phyloP scores from a whole-genome alignment of 1,284 basidiomycete genomes.

The Chiua sp. region DNA sequence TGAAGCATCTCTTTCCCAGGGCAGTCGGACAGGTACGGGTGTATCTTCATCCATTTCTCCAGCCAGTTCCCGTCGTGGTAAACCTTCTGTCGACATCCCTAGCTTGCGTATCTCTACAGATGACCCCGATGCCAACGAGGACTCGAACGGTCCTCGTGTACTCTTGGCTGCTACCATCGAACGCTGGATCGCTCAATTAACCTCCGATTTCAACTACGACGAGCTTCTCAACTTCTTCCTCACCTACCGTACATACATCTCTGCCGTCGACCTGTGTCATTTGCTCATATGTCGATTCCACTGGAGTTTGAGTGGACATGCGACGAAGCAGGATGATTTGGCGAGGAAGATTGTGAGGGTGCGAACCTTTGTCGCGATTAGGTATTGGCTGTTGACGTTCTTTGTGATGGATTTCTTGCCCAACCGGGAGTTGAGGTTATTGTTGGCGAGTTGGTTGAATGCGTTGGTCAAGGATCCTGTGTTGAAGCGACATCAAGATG shows the following conservation, averaged over 20 bases:
- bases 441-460: conserved; percentile 82
- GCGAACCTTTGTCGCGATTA: conserved; percentile 84
- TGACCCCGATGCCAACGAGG: conserved; percentile 15
- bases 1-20: conserved; percentile 52
- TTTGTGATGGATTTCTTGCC: conserved; percentile 86
- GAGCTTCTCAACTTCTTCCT: conserved; percentile 87
- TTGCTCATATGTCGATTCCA: conserved; percentile 85
- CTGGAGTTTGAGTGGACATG: conserved; percentile 74
- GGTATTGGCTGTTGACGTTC: conserved; percentile 88
- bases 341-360: conserved; percentile 80
- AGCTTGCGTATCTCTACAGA: conserved; percentile 32
- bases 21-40: conserved; percentile 49
- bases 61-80: conserved; percentile 31
- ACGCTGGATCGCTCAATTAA: conserved; percentile 89
- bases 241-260: conserved; percentile 84
- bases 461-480: conserved; percentile 71
- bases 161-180: conserved; percentile 88
- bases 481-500: conserved; percentile 67
- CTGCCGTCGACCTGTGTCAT: conserved; percentile 75
- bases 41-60: conserved; percentile 43
- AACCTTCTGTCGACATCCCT: conserved; percentile 39
- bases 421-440: conserved; percentile 73
- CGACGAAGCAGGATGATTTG: conserved; percentile 62
- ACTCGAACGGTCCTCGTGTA: conserved; percentile 48
- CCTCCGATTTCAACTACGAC: conserved; percentile 82